These are phyloP conservation scores for Geosiphon pyriformis DNA, from an alignment of 192 early-diverging fungal genomes.

Conservation along the genomic window DNA sequence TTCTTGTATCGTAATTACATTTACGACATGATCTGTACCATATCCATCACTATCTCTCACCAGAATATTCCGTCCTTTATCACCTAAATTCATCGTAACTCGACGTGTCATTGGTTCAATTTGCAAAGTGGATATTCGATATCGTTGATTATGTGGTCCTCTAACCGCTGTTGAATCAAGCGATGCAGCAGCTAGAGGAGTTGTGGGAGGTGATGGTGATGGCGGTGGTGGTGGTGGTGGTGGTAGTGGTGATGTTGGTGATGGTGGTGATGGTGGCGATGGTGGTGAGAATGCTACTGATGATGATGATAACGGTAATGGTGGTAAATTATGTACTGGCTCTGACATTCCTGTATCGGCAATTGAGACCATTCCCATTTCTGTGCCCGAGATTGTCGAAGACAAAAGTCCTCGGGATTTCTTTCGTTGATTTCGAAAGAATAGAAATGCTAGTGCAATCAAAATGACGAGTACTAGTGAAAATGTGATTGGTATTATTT, in stretches of 20 bases:
- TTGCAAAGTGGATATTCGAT: slow-evolving; percentile 17
- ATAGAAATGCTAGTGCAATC: too few species aligned
- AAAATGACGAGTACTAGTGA: too few species aligned
- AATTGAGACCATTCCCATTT: not conserved
- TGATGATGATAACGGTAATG: not conserved
- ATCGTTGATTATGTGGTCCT: not conserved
- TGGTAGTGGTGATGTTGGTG: not conserved
- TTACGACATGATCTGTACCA: slow-evolving; percentile 11
- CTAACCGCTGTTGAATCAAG: not conserved
- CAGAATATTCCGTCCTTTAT: slow-evolving; percentile 17
- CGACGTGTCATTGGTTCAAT: slow-evolving; percentile 24
- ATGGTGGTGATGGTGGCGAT: not conserved
- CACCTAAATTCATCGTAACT: slow-evolving; percentile 14
- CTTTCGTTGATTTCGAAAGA: not conserved
- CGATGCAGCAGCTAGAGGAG: not conserved
- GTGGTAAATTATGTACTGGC: not conserved
- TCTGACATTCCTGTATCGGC: not conserved
- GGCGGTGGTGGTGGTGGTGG: slow-evolving; percentile 3
- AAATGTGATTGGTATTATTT: too few species aligned
- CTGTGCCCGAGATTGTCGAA: not conserved
- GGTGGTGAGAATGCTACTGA: not conserved
- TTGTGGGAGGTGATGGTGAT: slow-evolving; percentile 1
- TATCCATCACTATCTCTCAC: slow-evolving; percentile 4
- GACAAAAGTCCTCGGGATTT: not conserved
- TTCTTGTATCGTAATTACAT: slow-evolving; percentile 1